These are phyloP conservation scores for Microglena sp. DNA, from an alignment of 139 green algal genomes.

Conservation along the genomic window DNA sequence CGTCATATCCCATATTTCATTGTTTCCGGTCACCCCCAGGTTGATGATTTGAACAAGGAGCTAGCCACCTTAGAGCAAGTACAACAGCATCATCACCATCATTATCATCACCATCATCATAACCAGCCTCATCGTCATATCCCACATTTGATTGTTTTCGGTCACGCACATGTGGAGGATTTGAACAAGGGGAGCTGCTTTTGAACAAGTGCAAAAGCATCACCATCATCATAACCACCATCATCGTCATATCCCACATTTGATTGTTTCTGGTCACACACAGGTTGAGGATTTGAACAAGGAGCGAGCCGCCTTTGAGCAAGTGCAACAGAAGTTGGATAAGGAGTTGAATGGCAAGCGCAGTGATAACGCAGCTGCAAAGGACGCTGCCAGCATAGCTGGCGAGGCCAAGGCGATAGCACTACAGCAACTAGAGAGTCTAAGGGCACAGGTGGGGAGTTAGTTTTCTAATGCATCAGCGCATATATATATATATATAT, in stretches of 20 bases:
- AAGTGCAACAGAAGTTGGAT: slow-evolving; percentile 14
- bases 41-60: too few species aligned
- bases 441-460: neutral
- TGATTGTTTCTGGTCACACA: too few species aligned
- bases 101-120: too few species aligned
- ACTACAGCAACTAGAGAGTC: slow-evolving; percentile 6
- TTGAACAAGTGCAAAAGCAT: neutral
- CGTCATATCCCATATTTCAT: too few species aligned
- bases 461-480: neutral
- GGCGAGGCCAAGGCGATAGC: slow-evolving; percentile 16
- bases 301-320: neutral
- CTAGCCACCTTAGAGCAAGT: too few species aligned
- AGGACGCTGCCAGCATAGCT: neutral
- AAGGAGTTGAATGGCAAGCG: slow-evolving; percentile 13
- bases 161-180: too few species aligned
- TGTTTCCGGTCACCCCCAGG: too few species aligned
- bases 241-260: too few species aligned
- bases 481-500: neutral
- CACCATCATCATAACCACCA: too few species aligned
- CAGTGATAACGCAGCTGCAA: neutral
- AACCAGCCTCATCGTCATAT: too few species aligned
- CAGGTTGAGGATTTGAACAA: slow-evolving; percentile 27
- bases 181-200: slow-evolving; percentile 14
- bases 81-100: too few species aligned
- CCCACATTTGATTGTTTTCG: too few species aligned